A percentile compares a stretch with the other conserved stretches of the same genome.
These are phyloP conservation scores for Linum usitatissimum DNA, from an alignment of 345 rosid species.

Conservation along the genomic window DNA sequence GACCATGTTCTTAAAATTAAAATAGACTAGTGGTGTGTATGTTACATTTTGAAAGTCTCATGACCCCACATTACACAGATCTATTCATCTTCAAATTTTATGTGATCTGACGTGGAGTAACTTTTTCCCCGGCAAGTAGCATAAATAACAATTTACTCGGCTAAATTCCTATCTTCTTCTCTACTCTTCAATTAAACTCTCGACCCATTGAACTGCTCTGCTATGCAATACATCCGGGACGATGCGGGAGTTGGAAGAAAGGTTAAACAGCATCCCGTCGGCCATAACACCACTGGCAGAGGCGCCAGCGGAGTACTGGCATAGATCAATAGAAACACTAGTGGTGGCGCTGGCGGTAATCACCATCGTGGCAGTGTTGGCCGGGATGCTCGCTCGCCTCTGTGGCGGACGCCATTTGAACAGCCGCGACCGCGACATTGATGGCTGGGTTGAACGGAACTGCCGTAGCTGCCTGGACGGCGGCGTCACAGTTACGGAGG, in stretches of 20 bases:
- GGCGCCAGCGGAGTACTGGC: constrained; percentile 22
- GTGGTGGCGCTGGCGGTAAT: constrained; percentile 79
- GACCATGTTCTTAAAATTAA: too few relatives aligned
- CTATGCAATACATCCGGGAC: neutral
- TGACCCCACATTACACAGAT: too few relatives aligned
- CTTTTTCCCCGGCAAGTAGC: too few relatives aligned
- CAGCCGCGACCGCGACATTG: constrained; percentile 63
- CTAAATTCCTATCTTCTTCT: too few relatives aligned
- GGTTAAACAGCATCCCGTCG: neutral
- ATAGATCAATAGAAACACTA: constrained; percentile 63
- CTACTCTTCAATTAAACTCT: neutral
- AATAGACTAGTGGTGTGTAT: too few relatives aligned
- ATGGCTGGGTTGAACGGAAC: constrained; percentile 81
- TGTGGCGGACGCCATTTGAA: constrained; percentile 65
- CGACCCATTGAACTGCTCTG: neutral
- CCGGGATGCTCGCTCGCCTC: constrained; percentile 62
- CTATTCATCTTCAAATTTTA: too few relatives aligned
- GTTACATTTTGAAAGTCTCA: too few relatives aligned
- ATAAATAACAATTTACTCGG: too few relatives aligned
- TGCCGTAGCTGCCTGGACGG: constrained; percentile 83
- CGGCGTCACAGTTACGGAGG: constrained; percentile 38
- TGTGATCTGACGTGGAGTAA: too few relatives aligned
- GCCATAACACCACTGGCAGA: constrained; percentile 17
- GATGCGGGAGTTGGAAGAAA: neutral
- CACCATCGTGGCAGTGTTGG: constrained; percentile 52